Percentiles rank a stretch among this genome's conserved stretches.
Conservation (phyloP, 257 asterid species). For the Solanum rostratum region DNA sequence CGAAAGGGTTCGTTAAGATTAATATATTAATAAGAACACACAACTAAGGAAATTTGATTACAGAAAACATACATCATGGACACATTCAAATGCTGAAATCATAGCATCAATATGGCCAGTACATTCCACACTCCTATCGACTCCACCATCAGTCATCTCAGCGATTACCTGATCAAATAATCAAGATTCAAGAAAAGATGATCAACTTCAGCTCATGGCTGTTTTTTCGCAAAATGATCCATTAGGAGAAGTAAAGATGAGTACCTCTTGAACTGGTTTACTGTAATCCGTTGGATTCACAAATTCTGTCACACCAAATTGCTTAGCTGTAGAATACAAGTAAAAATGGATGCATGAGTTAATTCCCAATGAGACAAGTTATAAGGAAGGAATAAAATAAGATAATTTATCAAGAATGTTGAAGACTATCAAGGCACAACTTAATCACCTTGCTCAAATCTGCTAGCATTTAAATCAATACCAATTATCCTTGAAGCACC, state of each 20-base stretch:
- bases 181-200: background rate
- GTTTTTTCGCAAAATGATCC: too few relatives aligned
- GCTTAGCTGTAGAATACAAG: constrained; percentile 24
- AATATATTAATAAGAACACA: too few relatives aligned
- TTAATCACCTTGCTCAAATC: constrained; percentile 40
- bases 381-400: too few relatives aligned
- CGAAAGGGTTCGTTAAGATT: too few relatives aligned
- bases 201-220: too few relatives aligned
- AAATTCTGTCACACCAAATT: constrained; percentile 70
- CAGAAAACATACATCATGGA: constrained; percentile 43
- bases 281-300: constrained; percentile 58
- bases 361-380: too few relatives aligned
- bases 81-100: constrained; percentile 86
- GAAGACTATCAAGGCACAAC: too few relatives aligned
- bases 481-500: constrained; percentile 84
- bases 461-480: constrained; percentile 37
- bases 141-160: constrained; percentile 52
- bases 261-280: constrained; percentile 70
- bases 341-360: too few relatives aligned
- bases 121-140: constrained; percentile 71
- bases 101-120: constrained; percentile 62
- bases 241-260: background rate
- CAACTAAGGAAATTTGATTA: too few relatives aligned
- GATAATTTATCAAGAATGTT: too few relatives aligned
- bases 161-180: constrained; percentile 32